These are phyloP conservation scores for Parachaetomium inaequale DNA, from an alignment of 495 filamentous ascomycete genomes.

Conservation along the genomic window DNA sequence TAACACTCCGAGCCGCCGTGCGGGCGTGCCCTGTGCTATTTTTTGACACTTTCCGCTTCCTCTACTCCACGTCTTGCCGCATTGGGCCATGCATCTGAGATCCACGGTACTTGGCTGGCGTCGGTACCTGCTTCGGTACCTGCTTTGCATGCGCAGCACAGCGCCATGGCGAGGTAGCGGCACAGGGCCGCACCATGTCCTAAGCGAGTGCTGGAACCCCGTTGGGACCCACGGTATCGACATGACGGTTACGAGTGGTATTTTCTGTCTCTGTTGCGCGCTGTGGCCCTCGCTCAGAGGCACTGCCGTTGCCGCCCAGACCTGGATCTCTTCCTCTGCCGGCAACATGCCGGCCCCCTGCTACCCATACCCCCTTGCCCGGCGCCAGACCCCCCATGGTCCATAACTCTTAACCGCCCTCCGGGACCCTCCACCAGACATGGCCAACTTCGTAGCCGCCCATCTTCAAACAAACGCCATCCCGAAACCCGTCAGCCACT, in stretches of 20 bases:
- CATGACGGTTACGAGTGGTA: slow-evolving; percentile 6
- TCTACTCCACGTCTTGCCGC: slow-evolving; percentile 15
- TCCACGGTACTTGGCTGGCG: too few relatives aligned
- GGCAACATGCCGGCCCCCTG: not conserved
- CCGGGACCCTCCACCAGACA: slow-evolving; percentile 28
- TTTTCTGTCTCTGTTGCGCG: not conserved
- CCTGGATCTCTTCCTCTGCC: slow-evolving; percentile 6
- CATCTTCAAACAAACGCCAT: slow-evolving; percentile 51
- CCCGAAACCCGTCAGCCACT: slow-evolving; percentile 45
- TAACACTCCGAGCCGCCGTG: slow-evolving; percentile 6
- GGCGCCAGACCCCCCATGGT: slow-evolving; percentile 12
- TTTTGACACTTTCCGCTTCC: slow-evolving; percentile 28
- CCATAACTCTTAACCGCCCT: slow-evolving; percentile 42
- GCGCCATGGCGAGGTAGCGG: slow-evolving; percentile 16
- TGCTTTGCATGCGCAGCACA: slow-evolving; percentile 5
- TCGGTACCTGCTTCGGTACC: slow-evolving; percentile 15
- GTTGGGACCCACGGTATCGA: slow-evolving; percentile 5
- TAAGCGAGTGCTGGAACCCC: slow-evolving; percentile 10
- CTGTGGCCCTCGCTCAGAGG: not conserved
- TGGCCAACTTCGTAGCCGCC: slow-evolving; percentile 45
- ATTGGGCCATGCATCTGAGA: slow-evolving; percentile 7
- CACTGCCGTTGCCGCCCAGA: slow-evolving; percentile 16
- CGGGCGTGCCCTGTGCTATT: slow-evolving; percentile 17
- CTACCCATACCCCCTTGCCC: slow-evolving; percentile 8
- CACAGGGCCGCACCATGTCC: slow-evolving; percentile 21